Evolutionary conservation across 495 filamentous ascomycete species (phyloP), one percentile per base, ranked within the genome.

Genomic region (Patellaria atrata): DNA sequence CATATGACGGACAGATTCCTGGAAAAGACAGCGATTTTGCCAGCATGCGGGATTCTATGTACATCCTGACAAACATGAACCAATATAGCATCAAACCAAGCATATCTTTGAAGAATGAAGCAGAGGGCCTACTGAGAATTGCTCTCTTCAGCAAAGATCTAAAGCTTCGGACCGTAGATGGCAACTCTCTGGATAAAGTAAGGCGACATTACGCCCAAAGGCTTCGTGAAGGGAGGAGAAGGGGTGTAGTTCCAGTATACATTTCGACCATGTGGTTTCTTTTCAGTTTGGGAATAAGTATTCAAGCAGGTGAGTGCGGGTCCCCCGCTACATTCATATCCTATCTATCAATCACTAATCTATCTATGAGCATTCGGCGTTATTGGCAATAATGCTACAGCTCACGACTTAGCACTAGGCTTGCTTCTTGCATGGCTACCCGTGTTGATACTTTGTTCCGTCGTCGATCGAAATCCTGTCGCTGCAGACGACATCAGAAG

Each of bases 401-500:
- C 65, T 2, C 65, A 70, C 26, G 44, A 59, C 27, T 52, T 70
- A 1, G 65, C 61, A 0, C 40, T 70, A 1, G 67, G 65, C 2
- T 35, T 65, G 1, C 32, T 70, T 5, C 41, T 69, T 13, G 44
- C 52, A 3, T 70, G 64, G 67, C 33, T 70, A 4, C 66, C 66
- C 8, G 38, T 67, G n/a, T 37, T 70, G 10, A 51, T 66, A 13
- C 35, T 64, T 2, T 54, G 54, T 28, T 49, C 45, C 7, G 66
- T 70, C 22, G 48, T 65, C 3, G 65, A 70, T 44, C 55, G 65
- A 8, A 70, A 70, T 33, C 63, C 64, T 0, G 48, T 52, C 10
- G 58, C 60, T 3, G 40, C 58, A 0, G 56, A 52, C 12, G 41
- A 59, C 21, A 54, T 53, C 9, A 40, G 57, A 22, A 31, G 20